Conservation (phyloP, 805 yeast genomes). For the Wickerhamiella musiphila region DNA sequence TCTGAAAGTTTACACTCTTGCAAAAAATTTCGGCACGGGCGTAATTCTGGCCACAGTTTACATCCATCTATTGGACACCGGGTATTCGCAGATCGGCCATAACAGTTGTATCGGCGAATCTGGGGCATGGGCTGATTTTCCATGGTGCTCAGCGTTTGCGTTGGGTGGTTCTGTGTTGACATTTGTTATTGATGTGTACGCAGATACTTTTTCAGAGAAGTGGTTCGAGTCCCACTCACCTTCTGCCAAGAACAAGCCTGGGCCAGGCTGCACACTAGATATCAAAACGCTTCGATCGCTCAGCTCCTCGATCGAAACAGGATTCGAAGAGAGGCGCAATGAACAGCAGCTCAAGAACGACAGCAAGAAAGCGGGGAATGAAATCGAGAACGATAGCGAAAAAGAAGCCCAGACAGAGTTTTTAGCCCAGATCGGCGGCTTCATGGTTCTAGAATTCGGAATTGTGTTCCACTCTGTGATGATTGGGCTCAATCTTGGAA, state of each 20-base stretch:
- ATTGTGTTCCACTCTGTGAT: conserved; percentile 54
- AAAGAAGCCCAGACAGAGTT: conserved; percentile 5
- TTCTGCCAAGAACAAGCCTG: not conserved
- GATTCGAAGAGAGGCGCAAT: not conserved
- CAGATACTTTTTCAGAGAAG: conserved; percentile 26
- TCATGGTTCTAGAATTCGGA: conserved; percentile 48
- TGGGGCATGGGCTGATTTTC: conserved; percentile 30
- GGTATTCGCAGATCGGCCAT: conserved; percentile 16
- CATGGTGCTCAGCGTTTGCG: conserved; percentile 36
- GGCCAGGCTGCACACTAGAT: not conserved
- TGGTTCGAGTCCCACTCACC: conserved; percentile 14
- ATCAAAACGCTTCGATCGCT: not conserved
- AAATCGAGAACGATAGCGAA: no score
- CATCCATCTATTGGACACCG: conserved; percentile 33
- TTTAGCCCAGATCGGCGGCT: conserved; percentile 22
- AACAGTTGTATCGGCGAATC: conserved; percentile 23
- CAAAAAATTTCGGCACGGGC: conserved; percentile 44
- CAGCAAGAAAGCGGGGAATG: conserved; percentile 3
- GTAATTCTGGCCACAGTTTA: conserved; percentile 59
- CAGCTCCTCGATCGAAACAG: not conserved
- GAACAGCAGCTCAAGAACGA: conserved; percentile 22
- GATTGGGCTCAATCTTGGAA: conserved; percentile 44
- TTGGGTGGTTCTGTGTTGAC: conserved; percentile 27
- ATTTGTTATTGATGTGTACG: conserved; percentile 29
- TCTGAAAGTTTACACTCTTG: conserved; percentile 17